These are phyloP conservation scores for Amniculicola lignicola DNA, from an alignment of 495 filamentous ascomycete genomes.

Conservation along the genomic window DNA sequence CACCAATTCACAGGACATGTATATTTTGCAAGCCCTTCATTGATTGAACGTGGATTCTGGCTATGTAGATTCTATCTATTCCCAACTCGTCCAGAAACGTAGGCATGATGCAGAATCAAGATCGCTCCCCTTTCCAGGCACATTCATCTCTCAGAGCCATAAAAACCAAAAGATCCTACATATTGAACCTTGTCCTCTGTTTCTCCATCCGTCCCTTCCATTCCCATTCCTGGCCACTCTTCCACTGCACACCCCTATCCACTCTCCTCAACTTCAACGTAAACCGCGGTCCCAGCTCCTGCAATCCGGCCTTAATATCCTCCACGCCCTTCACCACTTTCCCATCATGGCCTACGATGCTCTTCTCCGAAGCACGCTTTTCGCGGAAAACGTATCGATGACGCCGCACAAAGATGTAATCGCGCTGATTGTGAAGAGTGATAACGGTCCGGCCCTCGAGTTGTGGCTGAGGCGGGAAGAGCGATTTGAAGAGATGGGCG, in stretches of 20 bases:
- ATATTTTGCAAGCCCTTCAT: too few relatives aligned
- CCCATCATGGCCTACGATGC: conserved; percentile 79
- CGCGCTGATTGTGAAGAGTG: conserved; percentile 90
- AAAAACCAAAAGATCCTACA: too few relatives aligned
- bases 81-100: too few relatives aligned
- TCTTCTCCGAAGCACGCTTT: conserved; percentile 78
- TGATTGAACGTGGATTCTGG: too few relatives aligned
- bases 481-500: conserved; percentile 74
- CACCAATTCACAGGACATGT: too few relatives aligned
- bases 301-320: conserved; percentile 75
- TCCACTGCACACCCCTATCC: conserved; percentile 81
- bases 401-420: conserved; percentile 89
- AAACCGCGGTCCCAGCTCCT: conserved; percentile 80
- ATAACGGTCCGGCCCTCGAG: conserved; percentile 81
- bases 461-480: conserved; percentile 83
- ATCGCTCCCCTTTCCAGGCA: too few relatives aligned
- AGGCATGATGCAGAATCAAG: too few relatives aligned
- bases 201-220: conserved; percentile 96
- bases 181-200: conserved; percentile 83
- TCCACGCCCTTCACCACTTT: conserved; percentile 79
- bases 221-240: conserved; percentile 84
- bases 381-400: conserved; percentile 93
- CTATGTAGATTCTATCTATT: too few relatives aligned
- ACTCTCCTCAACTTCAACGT: conserved; percentile 87
- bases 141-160: too few relatives aligned